These are phyloP conservation scores for Fusarium buxicola DNA, from an alignment of 2,329 filamentous ascomycete species.

Conservation along the genomic window DNA sequence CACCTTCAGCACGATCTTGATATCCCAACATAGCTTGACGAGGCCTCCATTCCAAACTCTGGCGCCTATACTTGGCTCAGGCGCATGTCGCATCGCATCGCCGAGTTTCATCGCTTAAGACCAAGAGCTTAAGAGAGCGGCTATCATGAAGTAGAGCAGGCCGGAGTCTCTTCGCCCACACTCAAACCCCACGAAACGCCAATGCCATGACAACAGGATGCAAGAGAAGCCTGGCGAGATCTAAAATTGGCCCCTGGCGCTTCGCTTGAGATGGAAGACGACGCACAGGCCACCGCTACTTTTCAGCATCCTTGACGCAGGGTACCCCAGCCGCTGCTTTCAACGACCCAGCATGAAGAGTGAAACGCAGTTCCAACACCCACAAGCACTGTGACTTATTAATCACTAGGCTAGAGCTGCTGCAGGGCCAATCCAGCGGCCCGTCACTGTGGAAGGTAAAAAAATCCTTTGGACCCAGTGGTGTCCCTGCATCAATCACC, in stretches of 20 bases:
- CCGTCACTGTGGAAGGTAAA: conserved; percentile 31
- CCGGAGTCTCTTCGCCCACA: not conserved
- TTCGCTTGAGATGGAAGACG: conserved; percentile 24
- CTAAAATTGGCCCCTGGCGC: conserved; percentile 36
- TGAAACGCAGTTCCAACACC: conserved; percentile 40
- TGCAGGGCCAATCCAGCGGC: conserved; percentile 37
- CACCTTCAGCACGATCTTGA: too few relatives aligned
- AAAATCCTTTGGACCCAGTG: conserved; percentile 20
- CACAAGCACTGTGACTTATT: conserved; percentile 23
- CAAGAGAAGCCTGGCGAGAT: conserved; percentile 17
- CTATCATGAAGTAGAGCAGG: not conserved
- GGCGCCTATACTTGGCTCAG: conserved; percentile 1
- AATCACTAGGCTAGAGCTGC: conserved; percentile 20
- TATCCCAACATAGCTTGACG: not conserved
- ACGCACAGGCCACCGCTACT: conserved; percentile 30
- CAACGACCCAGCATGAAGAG: conserved; percentile 15
- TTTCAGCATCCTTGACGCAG: not conserved
- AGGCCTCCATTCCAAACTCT: not conserved
- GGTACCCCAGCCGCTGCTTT: conserved; percentile 16
- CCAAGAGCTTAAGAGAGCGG: not conserved
- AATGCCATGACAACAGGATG: conserved; percentile 23
- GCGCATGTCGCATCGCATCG: not conserved
- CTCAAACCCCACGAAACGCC: conserved; percentile 4
- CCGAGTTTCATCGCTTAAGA: conserved; percentile 14
- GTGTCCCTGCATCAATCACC: conserved; percentile 41